A percentile compares a stretch with the other conserved stretches of the same genome.
Conservation (phyloP, 805 yeast genomes). For the Monosporozyma yasuniensis region DNA sequence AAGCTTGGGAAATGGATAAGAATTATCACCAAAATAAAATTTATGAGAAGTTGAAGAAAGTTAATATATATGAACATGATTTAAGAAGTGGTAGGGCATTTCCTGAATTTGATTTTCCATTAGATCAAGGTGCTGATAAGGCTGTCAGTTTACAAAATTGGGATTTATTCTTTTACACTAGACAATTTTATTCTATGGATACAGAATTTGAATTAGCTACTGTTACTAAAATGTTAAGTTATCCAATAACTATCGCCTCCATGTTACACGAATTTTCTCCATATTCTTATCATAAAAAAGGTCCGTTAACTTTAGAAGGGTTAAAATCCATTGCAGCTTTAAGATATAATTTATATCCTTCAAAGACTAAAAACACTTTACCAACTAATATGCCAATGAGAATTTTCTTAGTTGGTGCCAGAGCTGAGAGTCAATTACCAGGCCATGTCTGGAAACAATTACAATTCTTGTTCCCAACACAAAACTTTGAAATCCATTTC, state of each 20-base stretch:
- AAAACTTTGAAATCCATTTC: constrained; percentile 78
- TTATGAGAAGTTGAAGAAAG: constrained; percentile 73
- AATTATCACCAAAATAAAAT: constrained; percentile 60
- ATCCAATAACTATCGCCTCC: constrained; percentile 85
- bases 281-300: constrained; percentile 68
- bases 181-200: constrained; percentile 93
- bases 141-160: constrained; percentile 72
- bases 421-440: constrained; percentile 90
- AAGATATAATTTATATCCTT: constrained; percentile 81
- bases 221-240: constrained; percentile 86
- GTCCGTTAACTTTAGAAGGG: constrained; percentile 88
- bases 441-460: constrained; percentile 94
- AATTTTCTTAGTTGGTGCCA: constrained; percentile 82
- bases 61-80: constrained; percentile 90
- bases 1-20: constrained; percentile 80
- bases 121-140: constrained; percentile 64
- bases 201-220: constrained; percentile 94
- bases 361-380: constrained; percentile 24
- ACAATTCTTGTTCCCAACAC: constrained; percentile 73
- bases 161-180: constrained; percentile 90
- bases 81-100: constrained; percentile 87
- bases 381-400: constrained; percentile 81
- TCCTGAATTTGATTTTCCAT: constrained; percentile 94
- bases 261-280: constrained; percentile 80
- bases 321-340: constrained; percentile 88